Evolutionary conservation across 2,329 filamentous ascomycete species (phyloP).

Genomic region (Fusarium buharicum): DNA sequence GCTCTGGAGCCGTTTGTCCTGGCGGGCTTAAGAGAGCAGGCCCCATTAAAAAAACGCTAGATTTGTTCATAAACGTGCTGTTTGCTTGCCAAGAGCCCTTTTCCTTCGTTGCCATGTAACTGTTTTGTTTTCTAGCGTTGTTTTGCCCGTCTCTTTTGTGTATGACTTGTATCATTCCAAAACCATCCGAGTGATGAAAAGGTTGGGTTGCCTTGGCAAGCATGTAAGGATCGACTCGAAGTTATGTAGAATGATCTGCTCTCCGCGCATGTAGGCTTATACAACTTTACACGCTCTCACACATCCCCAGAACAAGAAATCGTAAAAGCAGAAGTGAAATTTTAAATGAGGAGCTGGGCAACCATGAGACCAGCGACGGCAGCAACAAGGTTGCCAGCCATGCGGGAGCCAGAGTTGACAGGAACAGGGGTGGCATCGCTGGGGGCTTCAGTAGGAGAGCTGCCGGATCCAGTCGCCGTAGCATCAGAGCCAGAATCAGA

Average conservation of each 20-base stretch:
- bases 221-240: constrained; percentile 47
- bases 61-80: constrained; percentile 33
- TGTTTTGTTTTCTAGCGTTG: constrained; percentile 16
- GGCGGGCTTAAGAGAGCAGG: constrained; percentile 35
- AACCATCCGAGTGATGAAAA: constrained; percentile 29
- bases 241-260: constrained; percentile 48
- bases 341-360: constrained; percentile 49
- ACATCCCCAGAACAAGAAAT: constrained; percentile 37
- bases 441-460: constrained; percentile 24
- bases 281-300: constrained; percentile 43
- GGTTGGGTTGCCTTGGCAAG: constrained; percentile 37
- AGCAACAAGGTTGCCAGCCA: constrained; percentile 43
- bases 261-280: constrained; percentile 36
- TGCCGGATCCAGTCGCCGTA: constrained; percentile 15
- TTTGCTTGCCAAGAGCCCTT: constrained; percentile 38
- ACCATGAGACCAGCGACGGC: constrained; percentile 46
- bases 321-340: constrained; percentile 43
- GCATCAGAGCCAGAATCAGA: constrained; percentile 25
- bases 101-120: constrained; percentile 12
- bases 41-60: constrained; percentile 42
- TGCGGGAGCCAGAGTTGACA: constrained; percentile 44
- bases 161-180: constrained; percentile 24
- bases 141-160: constrained; percentile 23
- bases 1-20: constrained; percentile 3
- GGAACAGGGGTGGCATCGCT: constrained; percentile 32